Base-by-base conservation (phyloP, 352 stramenopile genomes). In the Paralagenidium karlingii region DNA sequence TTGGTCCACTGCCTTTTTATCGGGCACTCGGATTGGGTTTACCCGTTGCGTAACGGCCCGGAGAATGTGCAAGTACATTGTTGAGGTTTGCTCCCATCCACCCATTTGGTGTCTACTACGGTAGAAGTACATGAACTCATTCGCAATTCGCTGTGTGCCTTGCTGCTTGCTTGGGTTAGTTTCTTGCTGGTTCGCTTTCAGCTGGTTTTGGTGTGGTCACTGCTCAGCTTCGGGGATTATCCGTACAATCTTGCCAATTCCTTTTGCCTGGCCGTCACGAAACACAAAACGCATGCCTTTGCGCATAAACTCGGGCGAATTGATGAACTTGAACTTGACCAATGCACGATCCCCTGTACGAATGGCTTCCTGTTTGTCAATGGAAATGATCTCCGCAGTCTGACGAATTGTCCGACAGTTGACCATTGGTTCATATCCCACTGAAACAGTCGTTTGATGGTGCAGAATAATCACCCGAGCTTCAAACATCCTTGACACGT, bases 211-310 rank as follows among this genome's bases (percentile, higher is more conserved):
- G n/a, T n/a, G n/a, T n/a, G n/a, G n/a, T n/a, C n/a, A n/a, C n/a
- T n/a, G n/a, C n/a, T n/a, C n/a, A n/a, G n/a, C n/a, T n/a, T n/a
- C n/a, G n/a, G 53, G 59, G 21, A 91, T 39, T 71, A 91, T 79
- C 29, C 69, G 64, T 21, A 85, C 63, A 10, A 96, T 69, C 53
- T 95, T 96, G 25, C 94, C 94, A 32, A 98, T 96, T 45, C 95
- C 94, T 58, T 97, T 97, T 20, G 96, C 93, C 46, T 96, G 82
- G 3, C 95, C 96, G 58, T 99, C 95, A 37, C 96, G 86, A 47
- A 99, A 99, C 24, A 99, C 75, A 60, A 99, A 97, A 44, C 78
- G 75, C 75, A 92, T 97, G 34, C 95, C 95, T 19, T 92, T 82
- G 40, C 96, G 91, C 44, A 99, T 59, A 60, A 97, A 99, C 62